These are phyloP conservation scores for Ceriops tagal DNA, from an alignment of 345 rosid species.

Conservation along the genomic window DNA sequence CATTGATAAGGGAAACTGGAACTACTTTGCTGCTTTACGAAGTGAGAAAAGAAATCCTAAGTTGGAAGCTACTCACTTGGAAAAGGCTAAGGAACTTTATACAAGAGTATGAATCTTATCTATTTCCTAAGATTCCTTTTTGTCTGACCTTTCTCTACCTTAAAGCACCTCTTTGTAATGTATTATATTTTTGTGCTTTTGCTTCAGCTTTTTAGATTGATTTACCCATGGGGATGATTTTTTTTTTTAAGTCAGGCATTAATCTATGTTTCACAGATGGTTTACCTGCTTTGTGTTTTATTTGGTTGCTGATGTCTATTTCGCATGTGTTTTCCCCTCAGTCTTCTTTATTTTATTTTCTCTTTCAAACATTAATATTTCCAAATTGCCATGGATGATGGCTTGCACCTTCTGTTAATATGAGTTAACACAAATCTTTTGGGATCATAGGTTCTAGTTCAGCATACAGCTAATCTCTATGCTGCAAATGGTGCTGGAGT, in stretches of 20 bases:
- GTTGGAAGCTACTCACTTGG: constrained; percentile 98
- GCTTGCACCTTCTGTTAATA: not conserved
- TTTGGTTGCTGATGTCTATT: not conserved
- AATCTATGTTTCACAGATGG: no score
- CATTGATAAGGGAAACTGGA: constrained; percentile 85
- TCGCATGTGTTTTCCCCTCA: not conserved
- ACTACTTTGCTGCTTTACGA: constrained; percentile 93
- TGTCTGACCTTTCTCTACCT: no score
- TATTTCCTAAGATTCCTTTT: no score
- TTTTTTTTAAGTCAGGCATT: no score
- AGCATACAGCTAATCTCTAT: constrained; percentile 83
- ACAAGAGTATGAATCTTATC: constrained; percentile 52
- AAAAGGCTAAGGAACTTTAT: constrained; percentile 94
- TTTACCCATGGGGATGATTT: no score
- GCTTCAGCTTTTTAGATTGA: no score
- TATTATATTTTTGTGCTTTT: no score
- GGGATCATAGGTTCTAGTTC: constrained; percentile 66
- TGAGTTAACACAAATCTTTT: not conserved
- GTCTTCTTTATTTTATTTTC: not conserved
- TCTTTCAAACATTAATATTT: not conserved
- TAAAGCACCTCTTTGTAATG: no score
- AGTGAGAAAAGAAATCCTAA: constrained; percentile 96
- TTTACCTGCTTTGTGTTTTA: not conserved
- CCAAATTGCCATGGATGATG: not conserved
- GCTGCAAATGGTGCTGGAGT: constrained; percentile 99